Conservation (phyloP, 2,329 filamentous ascomycete species). For the Chaetomiaceae sp. region DNA sequence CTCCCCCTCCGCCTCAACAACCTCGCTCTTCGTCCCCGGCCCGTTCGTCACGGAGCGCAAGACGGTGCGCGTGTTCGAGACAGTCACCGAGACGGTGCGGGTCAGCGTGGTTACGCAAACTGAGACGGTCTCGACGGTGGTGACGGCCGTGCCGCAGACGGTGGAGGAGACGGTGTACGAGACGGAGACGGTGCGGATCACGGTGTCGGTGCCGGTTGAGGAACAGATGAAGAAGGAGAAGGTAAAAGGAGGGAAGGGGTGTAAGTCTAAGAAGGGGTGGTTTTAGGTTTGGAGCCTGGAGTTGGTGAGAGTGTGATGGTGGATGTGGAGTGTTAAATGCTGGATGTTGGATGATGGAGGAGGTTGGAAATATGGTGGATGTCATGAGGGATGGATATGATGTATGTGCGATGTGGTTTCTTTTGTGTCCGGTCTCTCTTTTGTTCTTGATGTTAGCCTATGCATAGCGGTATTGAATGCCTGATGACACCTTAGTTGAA, state of each 20-base stretch:
- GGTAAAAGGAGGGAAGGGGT: not conserved
- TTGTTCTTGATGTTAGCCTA: not conserved
- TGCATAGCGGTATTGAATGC: constrained; percentile 11
- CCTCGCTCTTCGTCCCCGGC: constrained; percentile 12
- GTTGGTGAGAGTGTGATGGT: not conserved
- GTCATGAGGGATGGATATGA: not conserved
- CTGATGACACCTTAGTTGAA: not conserved
- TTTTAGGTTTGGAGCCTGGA: not conserved
- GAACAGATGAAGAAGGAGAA: constrained; percentile 9
- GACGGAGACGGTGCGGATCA: constrained; percentile 25
- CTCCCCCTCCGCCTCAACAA: not conserved
- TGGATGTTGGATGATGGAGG: not conserved
- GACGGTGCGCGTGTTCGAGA: constrained; percentile 28
- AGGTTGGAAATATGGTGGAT: not conserved
- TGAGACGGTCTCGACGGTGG: constrained; percentile 22
- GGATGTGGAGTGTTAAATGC: not conserved
- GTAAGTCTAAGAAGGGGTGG: constrained; percentile 3
- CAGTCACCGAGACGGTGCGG: constrained; percentile 28
- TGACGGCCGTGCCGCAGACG: constrained; percentile 21
- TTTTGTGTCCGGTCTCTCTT: not conserved
- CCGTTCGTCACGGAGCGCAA: constrained; percentile 25
- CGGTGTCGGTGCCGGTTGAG: constrained; percentile 20
- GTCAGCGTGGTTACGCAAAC: constrained; percentile 25
- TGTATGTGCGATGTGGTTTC: too few relatives aligned
- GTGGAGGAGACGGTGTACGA: constrained; percentile 26